phyloP scores from a whole-genome alignment of 2,329 filamentous ascomycete species.

The Fusarium citri region DNA sequence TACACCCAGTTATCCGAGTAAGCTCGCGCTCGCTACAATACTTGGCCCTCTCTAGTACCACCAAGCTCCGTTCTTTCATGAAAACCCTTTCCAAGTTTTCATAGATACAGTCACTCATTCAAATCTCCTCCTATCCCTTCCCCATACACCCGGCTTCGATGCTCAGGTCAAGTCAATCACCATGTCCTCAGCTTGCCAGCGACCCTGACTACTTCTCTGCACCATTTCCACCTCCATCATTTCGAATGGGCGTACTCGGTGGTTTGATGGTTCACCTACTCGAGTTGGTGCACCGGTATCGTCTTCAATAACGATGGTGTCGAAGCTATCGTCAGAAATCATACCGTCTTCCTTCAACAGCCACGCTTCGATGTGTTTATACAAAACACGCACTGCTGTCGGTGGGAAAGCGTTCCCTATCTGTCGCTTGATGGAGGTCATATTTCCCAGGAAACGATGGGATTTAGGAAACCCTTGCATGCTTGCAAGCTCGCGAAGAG shows the following conservation, averaged over 20 bases:
- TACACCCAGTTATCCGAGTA: background rate
- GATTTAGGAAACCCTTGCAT: constrained; percentile 75
- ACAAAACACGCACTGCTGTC: constrained; percentile 62
- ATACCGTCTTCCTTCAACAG: constrained; percentile 59
- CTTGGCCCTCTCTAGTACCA: background rate
- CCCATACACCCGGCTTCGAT: background rate
- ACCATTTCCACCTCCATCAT: constrained; percentile 42
- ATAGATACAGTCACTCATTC: background rate
- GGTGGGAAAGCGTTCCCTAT: constrained; percentile 86
- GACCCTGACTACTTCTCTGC: constrained; percentile 2
- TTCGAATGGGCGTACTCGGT: constrained; percentile 26
- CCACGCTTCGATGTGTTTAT: constrained; percentile 60
- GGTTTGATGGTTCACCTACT: background rate
- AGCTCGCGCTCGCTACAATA: constrained; percentile 3
- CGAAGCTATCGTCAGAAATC: constrained; percentile 20
- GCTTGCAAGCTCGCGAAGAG: constrained; percentile 73
- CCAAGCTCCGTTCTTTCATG: background rate
- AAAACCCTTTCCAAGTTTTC: constrained; percentile 9
- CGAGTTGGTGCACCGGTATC: constrained; percentile 33
- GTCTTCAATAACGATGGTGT: constrained; percentile 44
- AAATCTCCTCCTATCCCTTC: background rate
- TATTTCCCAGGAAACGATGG: constrained; percentile 66
- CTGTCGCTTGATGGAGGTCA: constrained; percentile 65
- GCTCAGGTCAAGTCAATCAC: constrained; percentile 41
- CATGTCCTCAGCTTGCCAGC: constrained; percentile 11